Conservation (phyloP, 129 eudicot genomes). For the Flaveria bidentis region DNA sequence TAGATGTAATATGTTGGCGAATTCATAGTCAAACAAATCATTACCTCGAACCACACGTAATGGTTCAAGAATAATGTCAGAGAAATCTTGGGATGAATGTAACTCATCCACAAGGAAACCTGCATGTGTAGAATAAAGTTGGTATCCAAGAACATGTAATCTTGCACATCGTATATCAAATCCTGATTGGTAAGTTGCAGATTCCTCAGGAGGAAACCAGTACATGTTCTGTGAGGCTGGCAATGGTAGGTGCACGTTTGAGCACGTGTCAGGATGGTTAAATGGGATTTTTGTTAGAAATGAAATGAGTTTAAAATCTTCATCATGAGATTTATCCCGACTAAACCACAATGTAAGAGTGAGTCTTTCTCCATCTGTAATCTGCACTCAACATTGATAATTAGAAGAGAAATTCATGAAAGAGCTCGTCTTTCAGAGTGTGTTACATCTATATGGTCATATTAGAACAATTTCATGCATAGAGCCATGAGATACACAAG, state of each 20-base stretch:
- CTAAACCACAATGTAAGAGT: conserved; percentile 93
- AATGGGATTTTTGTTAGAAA: conserved; percentile 41
- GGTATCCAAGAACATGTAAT: conserved; percentile 59
- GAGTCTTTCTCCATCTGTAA: conserved; percentile 75
- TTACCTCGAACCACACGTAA: conserved; percentile 49
- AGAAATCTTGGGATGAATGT: conserved; percentile 27
- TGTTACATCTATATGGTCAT: background rate
- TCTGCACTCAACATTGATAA: conserved; percentile 45
- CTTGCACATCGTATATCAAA: conserved; percentile 83
- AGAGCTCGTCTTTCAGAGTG: background rate
- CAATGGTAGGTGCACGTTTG: conserved; percentile 42
- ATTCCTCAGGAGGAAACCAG: conserved; percentile 88
- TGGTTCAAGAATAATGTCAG: conserved; percentile 51
- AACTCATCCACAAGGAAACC: conserved; percentile 9
- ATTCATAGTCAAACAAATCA: conserved; percentile 49
- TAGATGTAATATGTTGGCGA: conserved; percentile 67
- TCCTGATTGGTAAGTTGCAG: conserved; percentile 54
- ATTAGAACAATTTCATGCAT: background rate
- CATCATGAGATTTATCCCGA: conserved; percentile 78
- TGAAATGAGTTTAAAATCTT: conserved; percentile 75
- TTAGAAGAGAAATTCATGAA: background rate
- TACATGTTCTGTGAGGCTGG: conserved; percentile 85
- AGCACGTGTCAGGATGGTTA: conserved; percentile 10
- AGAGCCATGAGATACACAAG: too few relatives aligned
- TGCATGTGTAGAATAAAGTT: conserved; percentile 44